Evolutionary conservation across 169 alveolate species (phyloP).

Genomic region (Cryptosporidium sp.): DNA sequence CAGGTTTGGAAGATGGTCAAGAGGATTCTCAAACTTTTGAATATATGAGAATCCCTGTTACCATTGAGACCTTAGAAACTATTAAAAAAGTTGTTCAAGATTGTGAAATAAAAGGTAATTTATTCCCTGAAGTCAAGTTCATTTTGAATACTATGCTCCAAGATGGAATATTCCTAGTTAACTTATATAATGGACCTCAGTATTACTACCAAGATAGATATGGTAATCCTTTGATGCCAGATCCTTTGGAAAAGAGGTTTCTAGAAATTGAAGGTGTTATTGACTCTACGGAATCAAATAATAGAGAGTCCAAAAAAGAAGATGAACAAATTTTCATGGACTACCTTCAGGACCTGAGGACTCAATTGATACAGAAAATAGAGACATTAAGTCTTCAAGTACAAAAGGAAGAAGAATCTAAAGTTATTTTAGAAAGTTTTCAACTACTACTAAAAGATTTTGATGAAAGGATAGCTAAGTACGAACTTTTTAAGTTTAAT

Average conservation of each 20-base stretch:
- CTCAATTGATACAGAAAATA: neutral
- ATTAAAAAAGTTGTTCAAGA: slow-evolving; percentile 22
- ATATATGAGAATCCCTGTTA: slow-evolving; percentile 26
- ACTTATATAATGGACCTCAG: slow-evolving; percentile 65
- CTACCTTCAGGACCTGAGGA: slow-evolving; percentile 9
- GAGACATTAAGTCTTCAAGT: neutral
- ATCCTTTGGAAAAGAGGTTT: slow-evolving; percentile 58
- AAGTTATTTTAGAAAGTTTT: neutral
- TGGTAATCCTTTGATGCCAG: slow-evolving; percentile 69
- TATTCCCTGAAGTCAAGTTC: slow-evolving; percentile 43
- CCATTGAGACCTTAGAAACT: slow-evolving; percentile 28
- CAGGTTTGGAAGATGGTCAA: slow-evolving; percentile 17
- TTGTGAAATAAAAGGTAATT: slow-evolving; percentile 20
- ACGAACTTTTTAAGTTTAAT: neutral
- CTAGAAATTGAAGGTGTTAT: neutral
- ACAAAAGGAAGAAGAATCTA: neutral
- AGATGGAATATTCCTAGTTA: slow-evolving; percentile 11
- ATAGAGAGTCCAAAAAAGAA: neutral
- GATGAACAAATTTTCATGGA: neutral
- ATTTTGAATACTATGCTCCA: slow-evolving; percentile 16
- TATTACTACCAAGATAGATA: slow-evolving; percentile 70
- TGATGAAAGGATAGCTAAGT: neutral
- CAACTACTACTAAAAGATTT: neutral
- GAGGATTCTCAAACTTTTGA: slow-evolving; percentile 22
- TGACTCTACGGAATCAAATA: neutral